Evolutionary conservation across 202 grass and related monocot species (phyloP), one percentile per base, ranked within the genome.

Genomic region (Panicum hallii): DNA sequence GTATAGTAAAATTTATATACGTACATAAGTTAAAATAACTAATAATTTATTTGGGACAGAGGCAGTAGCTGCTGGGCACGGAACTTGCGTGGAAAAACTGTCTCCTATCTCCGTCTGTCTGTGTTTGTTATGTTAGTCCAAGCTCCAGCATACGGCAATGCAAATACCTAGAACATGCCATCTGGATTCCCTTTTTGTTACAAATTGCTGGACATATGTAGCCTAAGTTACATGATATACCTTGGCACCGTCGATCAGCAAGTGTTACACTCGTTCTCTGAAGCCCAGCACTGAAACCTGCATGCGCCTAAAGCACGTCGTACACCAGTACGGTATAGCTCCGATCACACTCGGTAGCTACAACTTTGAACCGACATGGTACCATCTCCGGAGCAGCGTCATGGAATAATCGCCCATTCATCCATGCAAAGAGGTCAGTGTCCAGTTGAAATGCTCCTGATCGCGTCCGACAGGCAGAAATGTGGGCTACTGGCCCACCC

Each of bases 341-440:
- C 26, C 36, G 11, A 9, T 50, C 26, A 36, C 43, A 23, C 15
- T 23, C 30, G 3, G 70, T 38, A 20, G 69, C 8, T 53, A 45
- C 20, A 44, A 42, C 70, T 44, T 75, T 13, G 20, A 75, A 64
- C 68, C 11, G 6, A 32, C 44, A 70, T 48, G 68, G 68, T 71
- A 49, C 13, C 26, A 53, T 52, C 26, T 15, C 7, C 16, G 7
- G 5, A 9, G 43, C 57, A 63, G 19, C 28, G 54, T 22, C 44
- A 48, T n/a, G 45, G 26, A 23, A 72, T 32, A 17, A 30, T 72
- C 9, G 8, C 13, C 2, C 20, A 54, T 23, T 22, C 55, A 58
- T 23, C 55, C 55, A 11, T 10, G 55, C 55, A 58, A 26, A 26
- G 54, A 10, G n/a, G 7, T 57, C n/a, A n/a, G 55, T 58, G 20